Evolutionary conservation across 2,329 filamentous ascomycete genomes (phyloP), one percentile per base, ranked within the genome.

Genomic region (Verticillium albo-atrum): DNA sequence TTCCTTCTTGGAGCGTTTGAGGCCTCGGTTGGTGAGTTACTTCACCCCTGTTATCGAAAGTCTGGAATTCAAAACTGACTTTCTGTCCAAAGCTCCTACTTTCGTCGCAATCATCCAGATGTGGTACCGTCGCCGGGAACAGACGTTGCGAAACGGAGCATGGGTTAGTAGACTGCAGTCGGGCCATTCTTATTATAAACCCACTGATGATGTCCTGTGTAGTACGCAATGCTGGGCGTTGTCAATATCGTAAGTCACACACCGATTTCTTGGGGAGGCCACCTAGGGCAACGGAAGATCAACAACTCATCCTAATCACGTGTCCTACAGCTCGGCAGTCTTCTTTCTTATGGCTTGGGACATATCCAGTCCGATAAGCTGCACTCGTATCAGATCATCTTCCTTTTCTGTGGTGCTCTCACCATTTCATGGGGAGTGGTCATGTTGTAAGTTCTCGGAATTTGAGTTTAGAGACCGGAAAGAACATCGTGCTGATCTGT

Each of bases 161-260:
- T 75, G 4, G 61, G 57, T 26, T 17, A 26, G 50, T 20, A 51
- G 42, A 20, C 42, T 15, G 5, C 17, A 20, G n/a, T n/a, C n/a
- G n/a, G n/a, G n/a, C n/a, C n/a, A n/a, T n/a, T n/a, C n/a, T n/a
- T n/a, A n/a, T n/a, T n/a, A n/a, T n/a, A n/a, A 2, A 20, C n/a
- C 7, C 20, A 20, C n/a, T 26, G 17, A 51, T 17, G n/a, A 9
- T 3, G 23, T 3, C 14, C 2, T 27, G 3, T 27, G 7, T 84
- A 81, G 82, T 82, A 79, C 64, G 76, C 78, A 1, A 82, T 82
- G 78, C 84, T 84, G 63, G 82, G 83, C 2, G 74, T 83, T 10
- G 81, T 81, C 0, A 78, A 79, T 56, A 80, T 84, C 67, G 74
- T 63, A 12, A 68, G 70, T 26, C 72, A 70, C n/a, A n/a, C n/a